Conservation (phyloP, 768 basidiomycete species). For the Kondoa subrosea region DNA sequence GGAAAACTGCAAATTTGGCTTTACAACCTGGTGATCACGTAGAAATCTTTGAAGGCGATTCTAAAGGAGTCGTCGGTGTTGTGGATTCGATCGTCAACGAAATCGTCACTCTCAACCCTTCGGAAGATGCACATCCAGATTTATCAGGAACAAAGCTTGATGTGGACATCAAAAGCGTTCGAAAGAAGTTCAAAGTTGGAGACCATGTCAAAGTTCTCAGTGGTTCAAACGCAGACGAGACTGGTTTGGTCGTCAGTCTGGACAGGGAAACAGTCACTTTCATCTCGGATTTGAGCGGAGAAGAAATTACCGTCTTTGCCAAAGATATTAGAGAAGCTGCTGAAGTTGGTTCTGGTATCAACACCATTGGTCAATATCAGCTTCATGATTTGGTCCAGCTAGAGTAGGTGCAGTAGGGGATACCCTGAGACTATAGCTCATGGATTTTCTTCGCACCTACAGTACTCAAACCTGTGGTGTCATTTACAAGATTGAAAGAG, state of each 20-base stretch:
- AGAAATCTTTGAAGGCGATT: conserved; percentile 94
- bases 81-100: conserved; percentile 80
- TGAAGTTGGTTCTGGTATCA: conserved; percentile 82
- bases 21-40: conserved; percentile 96
- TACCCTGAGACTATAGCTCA: conserved; percentile 5
- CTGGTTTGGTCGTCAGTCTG: conserved; percentile 79
- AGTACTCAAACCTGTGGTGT: conserved; percentile 89
- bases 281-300: conserved; percentile 90
- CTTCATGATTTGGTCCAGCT: conserved; percentile 91
- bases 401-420: conserved; percentile 78
- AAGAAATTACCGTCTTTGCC: conserved; percentile 92
- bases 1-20: conserved; percentile 76
- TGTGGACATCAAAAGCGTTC: conserved; percentile 66
- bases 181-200: conserved; percentile 89
- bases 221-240: conserved; percentile 85
- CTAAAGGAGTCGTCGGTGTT: conserved; percentile 76
- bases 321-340: conserved; percentile 95
- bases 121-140: conserved; percentile 36
- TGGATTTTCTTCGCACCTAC: neutral
- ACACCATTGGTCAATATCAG: conserved; percentile 81
- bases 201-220: conserved; percentile 98
- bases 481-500: conserved; percentile 91
- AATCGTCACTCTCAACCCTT: conserved; percentile 50
- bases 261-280: conserved; percentile 67
- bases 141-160: conserved; percentile 44